Conservation (phyloP, 768 basidiomycete genomes). For the Termitomyces sp. region DNA sequence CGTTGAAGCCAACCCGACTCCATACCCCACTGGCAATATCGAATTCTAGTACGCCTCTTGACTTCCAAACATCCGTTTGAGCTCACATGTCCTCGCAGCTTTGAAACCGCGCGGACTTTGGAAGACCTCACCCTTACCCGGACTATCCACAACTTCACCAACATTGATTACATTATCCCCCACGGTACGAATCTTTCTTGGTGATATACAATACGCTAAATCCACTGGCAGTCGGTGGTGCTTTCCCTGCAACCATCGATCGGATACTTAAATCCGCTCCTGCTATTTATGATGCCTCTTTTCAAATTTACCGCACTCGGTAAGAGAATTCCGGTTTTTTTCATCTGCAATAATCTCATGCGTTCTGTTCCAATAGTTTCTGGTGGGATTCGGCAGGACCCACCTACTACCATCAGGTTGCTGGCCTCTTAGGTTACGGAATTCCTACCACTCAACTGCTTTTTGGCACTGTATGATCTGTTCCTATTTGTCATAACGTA, state of each 20-base stretch:
- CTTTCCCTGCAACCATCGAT: slow-evolving; percentile 28
- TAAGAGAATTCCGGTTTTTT: neutral
- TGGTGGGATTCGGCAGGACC: slow-evolving; percentile 35
- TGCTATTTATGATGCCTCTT: slow-evolving; percentile 25
- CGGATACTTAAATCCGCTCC: slow-evolving; percentile 26
- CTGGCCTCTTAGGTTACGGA: slow-evolving; percentile 24
- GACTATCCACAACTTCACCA: slow-evolving; percentile 27
- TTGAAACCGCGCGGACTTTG: slow-evolving; percentile 25
- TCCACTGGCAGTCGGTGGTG: slow-evolving; percentile 21
- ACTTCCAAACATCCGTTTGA: neutral
- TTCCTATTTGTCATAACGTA: neutral
- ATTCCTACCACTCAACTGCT: slow-evolving; percentile 27
- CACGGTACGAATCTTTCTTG: slow-evolving; percentile 17
- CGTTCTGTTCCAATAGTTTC: slow-evolving; percentile 14
- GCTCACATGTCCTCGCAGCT: slow-evolving; percentile 10
- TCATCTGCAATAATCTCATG: neutral
- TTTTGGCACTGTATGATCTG: slow-evolving; percentile 25
- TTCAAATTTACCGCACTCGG: slow-evolving; percentile 26
- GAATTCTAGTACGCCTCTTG: slow-evolving; percentile 26
- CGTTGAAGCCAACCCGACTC: slow-evolving; percentile 27
- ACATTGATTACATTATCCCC: slow-evolving; percentile 28
- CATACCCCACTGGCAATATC: slow-evolving; percentile 26
- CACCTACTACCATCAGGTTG: slow-evolving; percentile 28
- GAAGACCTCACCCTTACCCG: slow-evolving; percentile 24
- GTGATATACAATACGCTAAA: neutral